Evolutionary conservation across 129 eudicot species (phyloP).

Genomic region (Dittrichia graveolens): DNA sequence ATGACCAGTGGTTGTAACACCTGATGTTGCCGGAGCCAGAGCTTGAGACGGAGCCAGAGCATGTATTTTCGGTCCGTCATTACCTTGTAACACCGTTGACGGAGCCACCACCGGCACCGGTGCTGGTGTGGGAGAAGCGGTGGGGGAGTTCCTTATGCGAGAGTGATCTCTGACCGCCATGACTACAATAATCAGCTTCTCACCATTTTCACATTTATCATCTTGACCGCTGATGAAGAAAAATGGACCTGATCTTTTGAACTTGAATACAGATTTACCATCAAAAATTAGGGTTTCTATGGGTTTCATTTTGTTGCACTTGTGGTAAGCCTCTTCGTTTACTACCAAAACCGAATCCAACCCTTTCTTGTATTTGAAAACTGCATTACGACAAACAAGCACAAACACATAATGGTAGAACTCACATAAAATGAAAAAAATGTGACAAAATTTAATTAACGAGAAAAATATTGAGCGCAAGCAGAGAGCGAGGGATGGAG

Average conservation of each 20-base stretch:
- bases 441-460: too few species aligned
- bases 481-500: neutral
- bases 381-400: slow-evolving; percentile 30
- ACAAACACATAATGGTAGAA: neutral
- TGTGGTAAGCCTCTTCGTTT: slow-evolving; percentile 44
- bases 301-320: slow-evolving; percentile 57
- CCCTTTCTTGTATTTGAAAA: slow-evolving; percentile 64
- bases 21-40: slow-evolving; percentile 17
- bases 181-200: slow-evolving; percentile 51
- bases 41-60: slow-evolving; percentile 32
- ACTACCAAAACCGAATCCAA: slow-evolving; percentile 65
- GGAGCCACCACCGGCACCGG: slow-evolving; percentile 16
- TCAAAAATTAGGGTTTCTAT: slow-evolving; percentile 24
- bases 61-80: neutral
- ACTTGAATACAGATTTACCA: slow-evolving; percentile 44
- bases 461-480: too few species aligned
- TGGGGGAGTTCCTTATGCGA: neutral
- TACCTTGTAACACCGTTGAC: neutral
- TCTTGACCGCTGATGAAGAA: slow-evolving; percentile 69
- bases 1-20: slow-evolving; percentile 17
- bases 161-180: slow-evolving; percentile 33
- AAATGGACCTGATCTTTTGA: slow-evolving; percentile 55
- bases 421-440: neutral
- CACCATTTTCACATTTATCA: slow-evolving; percentile 54
- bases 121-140: slow-evolving; percentile 16